A percentile compares a stretch with the other conserved stretches of the same genome.
Evolutionary conservation across 345 rosid species (phyloP).

Genomic region (Ceriops zippeliana): DNA sequence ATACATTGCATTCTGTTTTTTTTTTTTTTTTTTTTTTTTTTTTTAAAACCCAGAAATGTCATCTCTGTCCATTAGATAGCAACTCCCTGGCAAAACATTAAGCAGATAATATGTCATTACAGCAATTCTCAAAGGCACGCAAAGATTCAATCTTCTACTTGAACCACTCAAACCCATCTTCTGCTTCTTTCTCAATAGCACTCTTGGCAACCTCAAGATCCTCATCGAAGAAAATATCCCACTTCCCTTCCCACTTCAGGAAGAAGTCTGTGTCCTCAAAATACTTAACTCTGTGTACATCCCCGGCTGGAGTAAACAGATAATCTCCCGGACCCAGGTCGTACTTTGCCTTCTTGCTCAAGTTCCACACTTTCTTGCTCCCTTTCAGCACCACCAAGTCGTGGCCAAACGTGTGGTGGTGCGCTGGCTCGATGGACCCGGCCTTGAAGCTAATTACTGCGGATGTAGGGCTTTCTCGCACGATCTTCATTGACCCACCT

Average conservation of each 20-base stretch:
- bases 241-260: conserved; percentile 87
- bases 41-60: too few relatives aligned
- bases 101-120: background rate
- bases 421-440: conserved; percentile 89
- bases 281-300: conserved; percentile 84
- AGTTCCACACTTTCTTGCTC: conserved; percentile 78
- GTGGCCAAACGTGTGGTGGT: conserved; percentile 89
- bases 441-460: conserved; percentile 75
- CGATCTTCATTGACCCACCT: conserved; percentile 86
- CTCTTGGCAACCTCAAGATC: conserved; percentile 60
- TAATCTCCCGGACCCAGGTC: conserved; percentile 72
- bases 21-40: too few relatives aligned
- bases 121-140: background rate
- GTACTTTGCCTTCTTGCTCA: conserved; percentile 59
- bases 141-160: background rate
- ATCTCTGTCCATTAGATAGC: too few relatives aligned
- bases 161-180: conserved; percentile 20
- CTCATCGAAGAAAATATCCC: conserved; percentile 86
- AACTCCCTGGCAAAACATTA: background rate
- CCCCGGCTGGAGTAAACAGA: conserved; percentile 72
- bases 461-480: conserved; percentile 80
- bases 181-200: conserved; percentile 35
- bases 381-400: conserved; percentile 70
- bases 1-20: too few relatives aligned
- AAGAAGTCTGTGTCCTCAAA: conserved; percentile 85